These are phyloP conservation scores for Copromyces sp. DNA, from an alignment of 495 filamentous ascomycete species.

Conservation along the genomic window DNA sequence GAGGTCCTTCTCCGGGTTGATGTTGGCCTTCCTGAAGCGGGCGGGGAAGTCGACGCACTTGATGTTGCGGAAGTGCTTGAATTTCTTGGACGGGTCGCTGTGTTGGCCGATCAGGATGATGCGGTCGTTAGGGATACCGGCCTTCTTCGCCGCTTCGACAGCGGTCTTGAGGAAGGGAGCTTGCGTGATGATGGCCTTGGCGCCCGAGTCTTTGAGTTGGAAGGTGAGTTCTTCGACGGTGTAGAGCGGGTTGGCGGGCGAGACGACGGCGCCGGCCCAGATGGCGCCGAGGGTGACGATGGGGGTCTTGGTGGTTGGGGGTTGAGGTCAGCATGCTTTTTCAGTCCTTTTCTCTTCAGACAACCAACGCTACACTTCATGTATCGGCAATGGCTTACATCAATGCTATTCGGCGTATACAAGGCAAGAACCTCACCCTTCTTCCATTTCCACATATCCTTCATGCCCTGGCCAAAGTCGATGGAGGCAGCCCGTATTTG, in stretches of 20 bases:
- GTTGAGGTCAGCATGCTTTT: not conserved
- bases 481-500: constrained; percentile 53
- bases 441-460: constrained; percentile 59
- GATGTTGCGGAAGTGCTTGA: constrained; percentile 72
- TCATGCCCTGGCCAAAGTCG: constrained; percentile 72
- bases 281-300: constrained; percentile 66
- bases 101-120: constrained; percentile 75
- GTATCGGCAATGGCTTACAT: constrained; percentile 4
- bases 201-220: constrained; percentile 73
- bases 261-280: constrained; percentile 75
- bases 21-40: constrained; percentile 13
- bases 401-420: constrained; percentile 61
- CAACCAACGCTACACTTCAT: not conserved
- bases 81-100: constrained; percentile 44
- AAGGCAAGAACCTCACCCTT: constrained; percentile 70
- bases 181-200: constrained; percentile 67
- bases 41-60: constrained; percentile 44
- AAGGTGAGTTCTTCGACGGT: constrained; percentile 78
- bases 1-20: constrained; percentile 47
- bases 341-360: not conserved
- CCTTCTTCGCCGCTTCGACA: constrained; percentile 53
- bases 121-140: constrained; percentile 51
- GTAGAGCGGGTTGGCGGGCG: constrained; percentile 82
- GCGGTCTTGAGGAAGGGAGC: constrained; percentile 50
- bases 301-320: constrained; percentile 40